A percentile compares a stretch with the other conserved stretches of the same genome.
Evolutionary conservation across 2,329 filamentous ascomycete species (phyloP).

Genomic region (Ceratocystis lukuohia): DNA sequence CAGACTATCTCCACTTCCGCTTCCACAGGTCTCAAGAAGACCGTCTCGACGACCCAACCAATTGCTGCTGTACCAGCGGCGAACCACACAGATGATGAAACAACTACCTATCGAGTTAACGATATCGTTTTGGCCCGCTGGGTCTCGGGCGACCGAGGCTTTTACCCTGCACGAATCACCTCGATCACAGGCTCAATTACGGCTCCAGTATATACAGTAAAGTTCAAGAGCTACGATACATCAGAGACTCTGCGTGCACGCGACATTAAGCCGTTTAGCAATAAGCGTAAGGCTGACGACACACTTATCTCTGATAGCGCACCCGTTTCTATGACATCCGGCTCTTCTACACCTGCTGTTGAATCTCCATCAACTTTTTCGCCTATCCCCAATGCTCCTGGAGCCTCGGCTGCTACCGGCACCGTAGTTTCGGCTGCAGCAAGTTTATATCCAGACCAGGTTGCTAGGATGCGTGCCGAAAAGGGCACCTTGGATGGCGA

Average conservation of each 20-base stretch:
- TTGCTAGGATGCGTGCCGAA: slow-evolving; percentile 42
- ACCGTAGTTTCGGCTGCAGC: slow-evolving; percentile 44
- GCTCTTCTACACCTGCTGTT: slow-evolving; percentile 9
- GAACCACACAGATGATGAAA: slow-evolving; percentile 35
- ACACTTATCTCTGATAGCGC: slow-evolving; percentile 27
- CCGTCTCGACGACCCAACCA: background rate
- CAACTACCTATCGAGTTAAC: slow-evolving; percentile 63
- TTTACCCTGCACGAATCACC: slow-evolving; percentile 85
- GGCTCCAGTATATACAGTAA: slow-evolving; percentile 85
- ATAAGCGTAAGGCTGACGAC: slow-evolving; percentile 78
- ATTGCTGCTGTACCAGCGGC: slow-evolving; percentile 20
- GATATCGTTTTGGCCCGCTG: slow-evolving; percentile 85
- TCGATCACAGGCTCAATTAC: slow-evolving; percentile 86
- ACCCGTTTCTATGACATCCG: slow-evolving; percentile 22
- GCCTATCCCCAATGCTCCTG: slow-evolving; percentile 10
- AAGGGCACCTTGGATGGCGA: slow-evolving; percentile 44
- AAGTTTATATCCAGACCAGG: slow-evolving; percentile 41
- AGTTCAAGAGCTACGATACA: slow-evolving; percentile 81
- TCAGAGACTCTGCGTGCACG: slow-evolving; percentile 69
- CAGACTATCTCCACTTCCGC: slow-evolving; percentile 35
- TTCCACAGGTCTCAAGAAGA: slow-evolving; percentile 28
- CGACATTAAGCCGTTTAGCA: slow-evolving; percentile 69
- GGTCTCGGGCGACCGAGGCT: slow-evolving; percentile 74
- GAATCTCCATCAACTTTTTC: slow-evolving; percentile 12
- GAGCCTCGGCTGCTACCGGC: slow-evolving; percentile 27